Base-by-base conservation (phyloP, 2,329 filamentous ascomycete species). In the Ophiostoma tasmaniense region DNA sequence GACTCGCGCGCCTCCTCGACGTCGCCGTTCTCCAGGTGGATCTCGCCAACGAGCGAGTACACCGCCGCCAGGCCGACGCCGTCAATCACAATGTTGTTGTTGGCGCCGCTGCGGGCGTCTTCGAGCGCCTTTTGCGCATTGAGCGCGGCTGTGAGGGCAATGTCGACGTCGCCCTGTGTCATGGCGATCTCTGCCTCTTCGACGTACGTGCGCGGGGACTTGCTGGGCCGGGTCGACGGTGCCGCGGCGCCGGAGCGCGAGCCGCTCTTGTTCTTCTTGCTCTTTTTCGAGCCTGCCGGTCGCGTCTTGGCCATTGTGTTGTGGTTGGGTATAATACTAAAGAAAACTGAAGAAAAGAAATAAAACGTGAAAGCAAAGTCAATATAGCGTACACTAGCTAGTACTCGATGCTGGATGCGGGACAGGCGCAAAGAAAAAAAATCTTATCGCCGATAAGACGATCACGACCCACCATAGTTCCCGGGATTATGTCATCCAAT, bases 11-110 rank as follows among this genome's bases (percentile, higher is more conserved):
- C 94, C 20, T 85, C 81, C 67, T 94, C 90, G 68, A 91, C 83
- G 62, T 97, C 91, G 71, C 95, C 93, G 2, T 91, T 80, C 76
- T 97, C 92, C 69, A 97, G 84, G 74, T 88, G 84, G 75, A 96
- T 92, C 75, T 96, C 91, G 68, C 90, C 93, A 28, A 95, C 84
- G 42, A 96, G 81, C 73, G 90, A 91, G 66, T 93, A 80, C 0
- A 90, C 90, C 13, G 88, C 78, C 64, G 76, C 76, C 83, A 20
- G 92, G 14, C 70, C 72, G 3, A 73, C 70, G 14, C 71, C 72
- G 66, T 68, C 71, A 6, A 72, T 37, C 3, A 70, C 68, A 17
- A 65, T 70, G 67, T 71, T 70, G 66, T 20, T 66, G 61, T 33
- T 59, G 28, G 35, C 33, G 61, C 68, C 66, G 45, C 66, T 68